Base-by-base conservation (phyloP, 176 grass and related monocot species). In the Musa troglodytarum region DNA sequence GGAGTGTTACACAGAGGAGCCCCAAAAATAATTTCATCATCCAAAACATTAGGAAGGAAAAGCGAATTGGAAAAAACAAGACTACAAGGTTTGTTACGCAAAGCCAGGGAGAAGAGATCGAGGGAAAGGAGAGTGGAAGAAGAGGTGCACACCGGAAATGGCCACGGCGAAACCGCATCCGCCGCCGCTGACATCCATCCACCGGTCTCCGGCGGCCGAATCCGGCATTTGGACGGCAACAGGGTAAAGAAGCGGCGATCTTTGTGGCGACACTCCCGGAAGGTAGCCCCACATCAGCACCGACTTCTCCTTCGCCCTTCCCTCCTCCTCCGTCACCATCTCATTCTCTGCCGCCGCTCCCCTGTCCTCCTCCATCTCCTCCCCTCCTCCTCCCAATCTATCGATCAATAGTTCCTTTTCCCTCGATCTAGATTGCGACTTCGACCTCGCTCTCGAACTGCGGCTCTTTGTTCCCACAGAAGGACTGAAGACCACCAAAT, bases 221-320 rank as follows among this genome's bases (percentile, higher is more conserved):
- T 77, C 70, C 22, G 96, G 96, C 74, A 95, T 69, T 74, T 74
- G 82, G 29, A 92, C 88, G 22, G 86, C 81, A 51, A 93, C 84
- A 13, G 96, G 96, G 29, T 86, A 82, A 21, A 99, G 88, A 49
- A 99, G 78, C 80, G 96, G 96, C 29, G 90, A 92, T 78, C 96
- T 92, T 76, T 99, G 96, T 52, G 88, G 96, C 73, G 91, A 92
- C 11, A 92, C 85, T 6, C 96, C 96, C 9, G 96, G 95, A 16
- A 99, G 89, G 85, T 99, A 95, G 3, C 96, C 96, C 96, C 96
- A 99, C 91, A 99, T 99, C 67, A 99, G 80, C 73, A 95, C 84
- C 20, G 87, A 74, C 83, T 85, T 86, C 81, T 88, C 91, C 83
- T 78, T 94, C 53, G 25, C 64, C 59, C 53, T 0, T 1, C 25